Percentiles rank a stretch among this genome's conserved stretches.
Conservation (phyloP, 345 rosid species). For the Excoecaria agallocha region DNA sequence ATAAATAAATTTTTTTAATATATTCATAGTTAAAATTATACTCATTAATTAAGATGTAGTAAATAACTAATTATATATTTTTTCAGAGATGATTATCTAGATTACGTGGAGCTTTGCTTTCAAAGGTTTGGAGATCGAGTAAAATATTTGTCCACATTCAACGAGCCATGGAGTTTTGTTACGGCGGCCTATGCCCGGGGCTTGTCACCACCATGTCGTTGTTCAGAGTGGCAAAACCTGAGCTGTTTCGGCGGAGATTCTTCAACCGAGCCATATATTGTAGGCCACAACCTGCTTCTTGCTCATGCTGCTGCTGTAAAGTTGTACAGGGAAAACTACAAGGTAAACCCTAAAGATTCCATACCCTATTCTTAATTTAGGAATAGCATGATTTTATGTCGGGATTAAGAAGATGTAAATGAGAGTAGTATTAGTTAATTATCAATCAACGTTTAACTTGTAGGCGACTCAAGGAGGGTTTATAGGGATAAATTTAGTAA, state of each 20-base stretch:
- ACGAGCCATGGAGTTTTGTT: conserved; percentile 24
- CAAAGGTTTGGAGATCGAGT: conserved; percentile 40
- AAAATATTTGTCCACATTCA: conserved; percentile 37
- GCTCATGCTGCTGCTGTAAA: conserved; percentile 35
- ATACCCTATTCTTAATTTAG: too few relatives aligned
- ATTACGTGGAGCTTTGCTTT: conserved; percentile 50
- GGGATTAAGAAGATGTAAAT: too few relatives aligned
- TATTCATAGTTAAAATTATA: too few relatives aligned
- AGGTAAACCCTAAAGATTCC: background rate
- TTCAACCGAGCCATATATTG: conserved; percentile 33
- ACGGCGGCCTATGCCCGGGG: conserved; percentile 22
- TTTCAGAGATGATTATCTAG: conserved; percentile 36
- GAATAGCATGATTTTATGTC: too few relatives aligned
- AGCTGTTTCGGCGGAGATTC: too few relatives aligned
- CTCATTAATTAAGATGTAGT: too few relatives aligned
- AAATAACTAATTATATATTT: too few relatives aligned
- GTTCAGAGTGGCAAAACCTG: too few relatives aligned
- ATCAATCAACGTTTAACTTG: background rate
- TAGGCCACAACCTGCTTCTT: conserved; percentile 27
- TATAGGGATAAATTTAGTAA: conserved; percentile 47
- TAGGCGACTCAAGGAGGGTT: conserved; percentile 44
- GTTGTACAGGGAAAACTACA: conserved; percentile 30
- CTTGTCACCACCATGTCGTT: conserved; percentile 19
- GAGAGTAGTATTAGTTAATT: background rate
- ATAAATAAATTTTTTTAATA: too few relatives aligned